Conservation (phyloP, 805 yeast genomes). For the Sugiyamaella mastotermitis region DNA sequence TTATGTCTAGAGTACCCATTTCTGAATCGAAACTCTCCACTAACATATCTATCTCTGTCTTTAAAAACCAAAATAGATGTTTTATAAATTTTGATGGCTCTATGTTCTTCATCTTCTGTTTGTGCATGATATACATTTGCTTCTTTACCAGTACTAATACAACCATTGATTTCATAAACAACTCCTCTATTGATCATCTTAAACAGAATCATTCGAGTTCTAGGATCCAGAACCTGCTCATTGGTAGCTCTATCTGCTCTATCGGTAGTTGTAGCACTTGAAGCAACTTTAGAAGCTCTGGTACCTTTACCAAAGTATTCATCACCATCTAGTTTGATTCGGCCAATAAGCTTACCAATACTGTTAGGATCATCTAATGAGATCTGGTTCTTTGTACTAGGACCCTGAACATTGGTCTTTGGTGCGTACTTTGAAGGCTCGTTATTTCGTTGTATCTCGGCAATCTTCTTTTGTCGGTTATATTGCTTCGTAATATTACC, state of each 20-base stretch:
- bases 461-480: conserved; percentile 12
- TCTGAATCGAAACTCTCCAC: conserved; percentile 91
- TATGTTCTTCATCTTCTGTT: conserved; percentile 33
- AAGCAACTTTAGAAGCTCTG: conserved; percentile 17
- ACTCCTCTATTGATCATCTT: conserved; percentile 80
- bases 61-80: conserved; percentile 96
- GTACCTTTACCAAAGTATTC: conserved; percentile 19
- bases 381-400: conserved; percentile 1
- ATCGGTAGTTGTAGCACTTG: conserved; percentile 38
- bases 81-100: conserved; percentile 94
- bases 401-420: conserved; percentile 8
- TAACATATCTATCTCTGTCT: conserved; percentile 92
- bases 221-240: conserved; percentile 92
- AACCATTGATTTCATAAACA: conserved; percentile 82
- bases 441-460: conserved; percentile 1
- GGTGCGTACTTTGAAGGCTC: conserved; percentile 8
- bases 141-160: conserved; percentile 94
- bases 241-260: conserved; percentile 93
- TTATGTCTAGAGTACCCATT: conserved; percentile 79
- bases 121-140: conserved; percentile 94
- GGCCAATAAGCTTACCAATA: conserved; percentile 15
- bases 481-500: conserved; percentile 17
- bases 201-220: conserved; percentile 78
- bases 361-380: conserved; percentile 12
- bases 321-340: conserved; percentile 20